Evolutionary conservation across 2,329 filamentous ascomycete species (phyloP), one percentile per base, ranked within the genome.

Genomic region (Exophiala viscosa): DNA sequence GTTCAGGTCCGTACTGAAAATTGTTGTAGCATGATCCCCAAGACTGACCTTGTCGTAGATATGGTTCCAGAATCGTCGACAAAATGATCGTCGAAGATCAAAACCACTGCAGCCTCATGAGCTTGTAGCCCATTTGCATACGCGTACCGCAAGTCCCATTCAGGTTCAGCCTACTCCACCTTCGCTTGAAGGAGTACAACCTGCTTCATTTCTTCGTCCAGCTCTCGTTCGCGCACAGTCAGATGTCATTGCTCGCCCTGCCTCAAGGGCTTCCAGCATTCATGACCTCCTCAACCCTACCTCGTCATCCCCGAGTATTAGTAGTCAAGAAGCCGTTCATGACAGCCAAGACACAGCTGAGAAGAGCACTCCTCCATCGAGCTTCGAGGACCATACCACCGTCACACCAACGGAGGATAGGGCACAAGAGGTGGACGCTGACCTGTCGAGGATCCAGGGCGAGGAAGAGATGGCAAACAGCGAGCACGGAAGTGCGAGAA

Each of bases 1-100:
- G 90, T 96, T 34, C 92, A 96, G 84, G 92, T 96, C 75, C 39
- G 14, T 28, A 28, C 23, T 28, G 23, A 5, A 28, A 1, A 28
- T 28, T 4, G 23, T 28, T 28, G 2, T 57, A 51, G 58, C n/a
- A 11, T n/a, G 50, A 41, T 54, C 56, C 62, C 61, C 7, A 18
- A 17, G 50, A 62, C 64, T 70, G 65, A 72, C 45, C 36, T 15
- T 31, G 6, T 18, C 28, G 9, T 51, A 96, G 92, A 96, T 96
- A 64, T 97, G 92, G 92, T 96, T 96, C 73, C 92, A 96, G 67
- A 96, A 96, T 66, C 84, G 90, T 66, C 82, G 92, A 60, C 92
- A 97, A 70, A 96, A 95, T 70, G 89, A 95, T 69, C 83, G 92
- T 63, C 83, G 92, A 61, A 95, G 92, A 74, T 90, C 89, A 50